A percentile compares a stretch with the other conserved stretches of the same genome.
These are phyloP conservation scores for Aspergillus costaricaensis DNA, from an alignment of 2,329 filamentous ascomycete genomes.

Conservation along the genomic window DNA sequence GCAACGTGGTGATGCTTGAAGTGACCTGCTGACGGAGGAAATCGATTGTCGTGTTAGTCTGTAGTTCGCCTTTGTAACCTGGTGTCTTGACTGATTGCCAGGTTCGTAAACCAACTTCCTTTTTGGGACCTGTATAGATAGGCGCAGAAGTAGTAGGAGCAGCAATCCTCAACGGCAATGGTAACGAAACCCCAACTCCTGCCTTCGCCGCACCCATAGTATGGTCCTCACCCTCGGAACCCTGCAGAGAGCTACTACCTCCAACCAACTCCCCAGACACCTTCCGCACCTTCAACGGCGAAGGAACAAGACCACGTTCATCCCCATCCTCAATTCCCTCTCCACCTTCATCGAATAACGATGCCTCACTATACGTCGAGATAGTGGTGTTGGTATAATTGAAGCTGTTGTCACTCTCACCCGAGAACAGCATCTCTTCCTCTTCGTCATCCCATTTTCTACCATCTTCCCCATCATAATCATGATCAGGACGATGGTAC, in stretches of 20 bases:
- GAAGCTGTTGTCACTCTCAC: not conserved
- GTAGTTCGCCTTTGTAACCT: conserved; percentile 6
- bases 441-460: no score
- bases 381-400: not conserved
- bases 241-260: not conserved
- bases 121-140: no score
- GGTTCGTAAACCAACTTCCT: no score
- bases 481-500: not conserved
- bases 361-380: not conserved
- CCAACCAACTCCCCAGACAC: not conserved
- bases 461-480: not conserved
- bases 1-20: conserved; percentile 30
- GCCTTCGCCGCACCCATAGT: no score
- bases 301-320: conserved; percentile 4
- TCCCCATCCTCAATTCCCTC: no score
- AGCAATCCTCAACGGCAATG: no score
- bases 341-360: no score
- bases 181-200: no score
- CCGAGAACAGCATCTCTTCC: no score
- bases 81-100: no score
- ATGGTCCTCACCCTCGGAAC: not conserved
- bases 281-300: conserved; percentile 13
- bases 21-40: conserved; percentile 31
- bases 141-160: no score
- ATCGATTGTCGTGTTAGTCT: conserved; percentile 27